Conservation (phyloP, 805 yeast genomes). For the Ogataea glucozyma region DNA sequence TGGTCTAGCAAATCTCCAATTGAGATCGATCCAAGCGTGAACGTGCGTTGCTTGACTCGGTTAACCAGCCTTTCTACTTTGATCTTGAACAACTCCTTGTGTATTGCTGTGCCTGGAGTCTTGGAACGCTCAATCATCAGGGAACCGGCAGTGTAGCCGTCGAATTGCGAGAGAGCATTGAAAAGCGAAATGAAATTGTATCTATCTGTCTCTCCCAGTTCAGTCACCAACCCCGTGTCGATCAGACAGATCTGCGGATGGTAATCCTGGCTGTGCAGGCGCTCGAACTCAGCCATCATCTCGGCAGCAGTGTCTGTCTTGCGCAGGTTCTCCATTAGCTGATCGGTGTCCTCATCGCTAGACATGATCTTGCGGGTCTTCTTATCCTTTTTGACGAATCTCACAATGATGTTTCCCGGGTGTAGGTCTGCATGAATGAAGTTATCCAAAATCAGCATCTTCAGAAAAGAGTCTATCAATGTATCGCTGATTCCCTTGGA, state of each 20-base stretch:
- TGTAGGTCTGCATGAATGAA: conserved; percentile 96
- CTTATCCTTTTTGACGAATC: conserved; percentile 44
- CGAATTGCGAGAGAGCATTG: conserved; percentile 84
- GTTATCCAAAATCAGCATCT: conserved; percentile 90
- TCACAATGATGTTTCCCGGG: conserved; percentile 84
- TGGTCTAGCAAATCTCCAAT: conserved; percentile 88
- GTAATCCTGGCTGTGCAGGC: conserved; percentile 55
- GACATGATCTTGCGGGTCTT: conserved; percentile 42
- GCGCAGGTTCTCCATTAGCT: conserved; percentile 44
- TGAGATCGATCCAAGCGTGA: conserved; percentile 86
- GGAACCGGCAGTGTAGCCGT: conserved; percentile 94
- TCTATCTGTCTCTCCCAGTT: conserved; percentile 73
- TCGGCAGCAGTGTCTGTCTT: conserved; percentile 35
- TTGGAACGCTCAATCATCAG: conserved; percentile 92
- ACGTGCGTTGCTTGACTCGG: conserved; percentile 81
- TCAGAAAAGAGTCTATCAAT: conserved; percentile 86
- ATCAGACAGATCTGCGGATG: conserved; percentile 86
- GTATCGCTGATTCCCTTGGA: conserved; percentile 75
- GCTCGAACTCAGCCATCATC: conserved; percentile 43
- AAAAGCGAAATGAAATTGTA: conserved; percentile 86
- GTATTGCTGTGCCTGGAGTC: conserved; percentile 89
- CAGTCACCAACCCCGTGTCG: conserved; percentile 94
- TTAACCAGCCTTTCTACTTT: conserved; percentile 83
- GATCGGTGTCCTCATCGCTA: conserved; percentile 48
- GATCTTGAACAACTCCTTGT: conserved; percentile 81